Evolutionary conservation across 768 basidiomycete species (phyloP).

Genomic region (Termitomyces sp.): DNA sequence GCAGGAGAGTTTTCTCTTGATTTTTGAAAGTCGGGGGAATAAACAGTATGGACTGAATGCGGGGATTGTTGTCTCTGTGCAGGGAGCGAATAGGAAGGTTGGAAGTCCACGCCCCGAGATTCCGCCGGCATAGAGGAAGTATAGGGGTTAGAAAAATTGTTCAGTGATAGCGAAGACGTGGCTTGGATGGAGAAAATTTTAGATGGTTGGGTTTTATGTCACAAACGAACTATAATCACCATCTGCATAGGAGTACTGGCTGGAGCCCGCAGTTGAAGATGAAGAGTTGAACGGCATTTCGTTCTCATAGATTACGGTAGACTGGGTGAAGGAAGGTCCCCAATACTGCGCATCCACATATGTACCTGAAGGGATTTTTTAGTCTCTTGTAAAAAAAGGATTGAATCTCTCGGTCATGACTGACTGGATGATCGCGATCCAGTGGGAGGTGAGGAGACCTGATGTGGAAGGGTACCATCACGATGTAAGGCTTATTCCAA

Average conservation of each 20-base stretch:
- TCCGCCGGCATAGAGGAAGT: constrained; percentile 21
- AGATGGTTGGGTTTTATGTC: neutral
- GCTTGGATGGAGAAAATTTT: constrained; percentile 12
- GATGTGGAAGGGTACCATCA: neutral
- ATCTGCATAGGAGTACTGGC: constrained; percentile 27
- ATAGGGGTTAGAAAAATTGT: constrained; percentile 25
- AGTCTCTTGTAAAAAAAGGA: neutral
- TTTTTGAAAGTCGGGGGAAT: constrained; percentile 7
- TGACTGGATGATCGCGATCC: constrained; percentile 2
- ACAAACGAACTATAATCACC: constrained; percentile 14
- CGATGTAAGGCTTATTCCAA: neutral
- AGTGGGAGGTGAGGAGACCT: neutral
- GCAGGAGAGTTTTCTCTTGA: constrained; percentile 28
- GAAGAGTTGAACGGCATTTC: neutral
- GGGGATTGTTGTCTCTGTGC: constrained; percentile 9
- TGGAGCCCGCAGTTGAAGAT: constrained; percentile 17
- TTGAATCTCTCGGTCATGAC: neutral
- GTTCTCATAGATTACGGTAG: neutral
- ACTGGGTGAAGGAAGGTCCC: neutral
- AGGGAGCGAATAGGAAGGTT: constrained; percentile 6
- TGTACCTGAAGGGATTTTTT: neutral
- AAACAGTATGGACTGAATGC: constrained; percentile 5
- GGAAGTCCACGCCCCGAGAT: constrained; percentile 13
- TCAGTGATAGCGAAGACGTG: constrained; percentile 24
- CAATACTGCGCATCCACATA: neutral